Base-by-base conservation (phyloP, 257 asterid species). In the Salvia miltiorrhiza region DNA sequence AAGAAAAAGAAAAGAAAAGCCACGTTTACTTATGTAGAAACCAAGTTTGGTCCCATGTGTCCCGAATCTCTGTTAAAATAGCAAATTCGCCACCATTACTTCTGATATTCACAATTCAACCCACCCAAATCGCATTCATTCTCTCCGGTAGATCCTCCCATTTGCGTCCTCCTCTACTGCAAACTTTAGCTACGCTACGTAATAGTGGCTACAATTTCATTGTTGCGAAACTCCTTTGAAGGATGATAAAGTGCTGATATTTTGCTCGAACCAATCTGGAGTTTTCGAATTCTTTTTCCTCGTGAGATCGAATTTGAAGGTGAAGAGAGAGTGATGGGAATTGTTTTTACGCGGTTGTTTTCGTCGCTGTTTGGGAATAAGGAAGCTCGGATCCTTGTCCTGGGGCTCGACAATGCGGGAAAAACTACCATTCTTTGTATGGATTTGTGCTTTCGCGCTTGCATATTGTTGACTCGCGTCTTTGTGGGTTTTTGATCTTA, bases 381-480 rank as follows among this genome's bases (percentile, higher is more conserved):
- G 77, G 98, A 93, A 82, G 98, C 98, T 84, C 88, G 98, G 89
- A 93, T 93, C 86, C 80, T 93, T 14, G 96, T 93, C 47, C 83
- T 93, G 24, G 98, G 98, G 30, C 98, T 93, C 9, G 98, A 93
- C 80, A 93, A 93, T 90, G 98, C 98, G 58, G 98, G 98, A 9
- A 93, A 93, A 84, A 93, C 98, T 58, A 93, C 98, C 32, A 93
- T 93, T 80, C 90, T 93, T 24, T 93, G 98, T 92, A 77, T 23
- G 86, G 85, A 45, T 37, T 23, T 11, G 55, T 20, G 21, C 39
- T 32, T 67, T 70, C 61, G 14, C 4, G 32, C 69, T 41, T 8
- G 26, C 21, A 6, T 47, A 45, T 49, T 32, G 4, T 30, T 33
- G 37, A 39, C 24, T 75, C 48, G 2, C 14, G 16, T 56, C 2